phyloP scores from a whole-genome alignment of 2,329 filamentous ascomycete species.

The Pseudogymnoascus sp. region DNA sequence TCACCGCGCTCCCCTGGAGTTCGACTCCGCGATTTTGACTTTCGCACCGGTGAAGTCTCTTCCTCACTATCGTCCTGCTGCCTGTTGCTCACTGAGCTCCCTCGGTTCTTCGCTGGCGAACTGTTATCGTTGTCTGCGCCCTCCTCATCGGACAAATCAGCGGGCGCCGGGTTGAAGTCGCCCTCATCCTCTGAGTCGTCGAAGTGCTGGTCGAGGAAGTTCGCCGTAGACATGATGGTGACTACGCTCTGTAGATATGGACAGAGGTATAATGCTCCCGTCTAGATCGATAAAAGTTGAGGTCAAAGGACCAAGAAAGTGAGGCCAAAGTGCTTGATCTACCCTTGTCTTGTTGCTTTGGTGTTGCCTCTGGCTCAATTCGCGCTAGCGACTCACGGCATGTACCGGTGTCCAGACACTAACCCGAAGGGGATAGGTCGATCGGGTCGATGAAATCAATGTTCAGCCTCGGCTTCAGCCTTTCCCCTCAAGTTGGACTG shows the following conservation, averaged over 20 bases:
- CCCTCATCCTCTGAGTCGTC: conserved; percentile 73
- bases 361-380: conserved; percentile 8
- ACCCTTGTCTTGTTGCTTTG: conserved; percentile 8
- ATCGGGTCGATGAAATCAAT: neutral
- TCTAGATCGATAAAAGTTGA: conserved; percentile 8
- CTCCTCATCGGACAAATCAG: conserved; percentile 66
- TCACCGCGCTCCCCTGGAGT: conserved; percentile 29
- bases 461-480: conserved; percentile 10
- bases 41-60: conserved; percentile 36
- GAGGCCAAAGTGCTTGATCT: conserved; percentile 9
- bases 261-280: conserved; percentile 2
- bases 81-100: conserved; percentile 23
- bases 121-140: conserved; percentile 31
- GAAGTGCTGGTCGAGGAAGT: conserved; percentile 19
- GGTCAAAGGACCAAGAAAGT: conserved; percentile 8
- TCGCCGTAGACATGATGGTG: conserved; percentile 9
- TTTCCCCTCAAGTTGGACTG: neutral
- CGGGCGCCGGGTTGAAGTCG: conserved; percentile 79
- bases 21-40: conserved; percentile 35
- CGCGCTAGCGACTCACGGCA: conserved; percentile 3
- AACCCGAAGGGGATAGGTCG: neutral
- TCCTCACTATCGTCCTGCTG: conserved; percentile 39
- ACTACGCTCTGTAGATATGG: neutral
- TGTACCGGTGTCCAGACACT: neutral
- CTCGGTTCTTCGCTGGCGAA: conserved; percentile 22